phyloP scores from a whole-genome alignment of 768 basidiomycete genomes.

The Goffeauzyma gilvescens region DNA sequence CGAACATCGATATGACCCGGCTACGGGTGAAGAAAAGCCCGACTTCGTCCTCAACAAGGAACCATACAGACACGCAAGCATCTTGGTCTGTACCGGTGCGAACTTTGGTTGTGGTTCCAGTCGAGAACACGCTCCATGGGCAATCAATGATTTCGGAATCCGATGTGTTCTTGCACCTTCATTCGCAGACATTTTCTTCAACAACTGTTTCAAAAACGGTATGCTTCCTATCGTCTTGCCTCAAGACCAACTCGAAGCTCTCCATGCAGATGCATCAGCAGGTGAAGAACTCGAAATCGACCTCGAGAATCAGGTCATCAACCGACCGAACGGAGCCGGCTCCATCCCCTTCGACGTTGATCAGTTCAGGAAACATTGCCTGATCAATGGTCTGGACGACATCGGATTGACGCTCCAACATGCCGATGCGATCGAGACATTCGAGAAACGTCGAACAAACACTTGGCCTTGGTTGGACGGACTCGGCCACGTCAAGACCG shows the following conservation, averaged over 20 bases:
- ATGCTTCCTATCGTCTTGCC: conserved; percentile 63
- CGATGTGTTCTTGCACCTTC: conserved; percentile 69
- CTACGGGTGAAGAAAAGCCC: conserved; percentile 53
- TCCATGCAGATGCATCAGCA: conserved; percentile 57
- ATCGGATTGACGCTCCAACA: conserved; percentile 84
- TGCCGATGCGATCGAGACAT: conserved; percentile 48
- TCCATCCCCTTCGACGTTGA: conserved; percentile 64
- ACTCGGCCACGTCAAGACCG: conserved; percentile 61
- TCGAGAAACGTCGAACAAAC: conserved; percentile 58
- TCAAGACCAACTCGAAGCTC: conserved; percentile 48
- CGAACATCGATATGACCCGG: conserved; percentile 55
- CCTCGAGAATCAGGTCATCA: conserved; percentile 59
- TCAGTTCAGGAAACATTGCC: conserved; percentile 75
- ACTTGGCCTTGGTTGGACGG: conserved; percentile 95
- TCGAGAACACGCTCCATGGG: conserved; percentile 71
- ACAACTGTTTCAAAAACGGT: conserved; percentile 69
- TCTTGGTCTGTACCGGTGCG: conserved; percentile 62
- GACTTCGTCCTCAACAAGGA: conserved; percentile 68
- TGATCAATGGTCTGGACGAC: conserved; percentile 90
- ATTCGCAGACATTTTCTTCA: conserved; percentile 79
- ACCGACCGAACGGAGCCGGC: conserved; percentile 44
- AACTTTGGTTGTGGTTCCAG: conserved; percentile 88
- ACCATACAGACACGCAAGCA: conserved; percentile 55
- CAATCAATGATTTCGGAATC: conserved; percentile 60
- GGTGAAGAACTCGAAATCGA: conserved; percentile 65